A percentile compares a stretch with the other conserved stretches of the same genome.
phyloP scores from a whole-genome alignment of 208 protist species.

The Strigomonas galati region DNA sequence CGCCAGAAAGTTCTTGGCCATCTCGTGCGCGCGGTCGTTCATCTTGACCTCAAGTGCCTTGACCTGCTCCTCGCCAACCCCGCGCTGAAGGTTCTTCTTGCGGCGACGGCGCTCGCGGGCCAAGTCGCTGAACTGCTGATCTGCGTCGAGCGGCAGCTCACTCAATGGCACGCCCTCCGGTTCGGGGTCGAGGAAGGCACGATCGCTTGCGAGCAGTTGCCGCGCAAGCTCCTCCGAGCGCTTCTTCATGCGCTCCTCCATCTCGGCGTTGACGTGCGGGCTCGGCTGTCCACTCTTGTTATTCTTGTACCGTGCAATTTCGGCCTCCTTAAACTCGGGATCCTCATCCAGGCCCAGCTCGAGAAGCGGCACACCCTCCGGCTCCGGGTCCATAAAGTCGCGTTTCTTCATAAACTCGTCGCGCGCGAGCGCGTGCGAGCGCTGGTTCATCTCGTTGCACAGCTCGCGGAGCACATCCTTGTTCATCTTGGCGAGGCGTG shows the following conservation, averaged over 20 bases:
- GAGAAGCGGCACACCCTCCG: constrained; percentile 63
- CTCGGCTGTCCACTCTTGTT: constrained; percentile 20
- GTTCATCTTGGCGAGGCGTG: constrained; percentile 50
- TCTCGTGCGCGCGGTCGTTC: constrained; percentile 64
- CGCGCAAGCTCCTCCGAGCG: constrained; percentile 56
- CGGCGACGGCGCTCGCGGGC: constrained; percentile 54
- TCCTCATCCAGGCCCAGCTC: constrained; percentile 77
- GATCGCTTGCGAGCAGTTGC: constrained; percentile 55
- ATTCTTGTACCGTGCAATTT: constrained; percentile 64
- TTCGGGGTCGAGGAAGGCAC: constrained; percentile 68
- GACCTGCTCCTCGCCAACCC: constrained; percentile 38
- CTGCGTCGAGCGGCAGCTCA: constrained; percentile 61
- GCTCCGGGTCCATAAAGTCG: constrained; percentile 67
- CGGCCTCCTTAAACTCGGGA: constrained; percentile 69
- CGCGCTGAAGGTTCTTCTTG: constrained; percentile 50
- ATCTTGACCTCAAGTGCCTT: constrained; percentile 54
- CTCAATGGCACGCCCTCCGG: constrained; percentile 77
- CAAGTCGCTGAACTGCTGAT: constrained; percentile 59
- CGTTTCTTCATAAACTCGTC: constrained; percentile 63
- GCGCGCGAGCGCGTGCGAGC: constrained; percentile 62
- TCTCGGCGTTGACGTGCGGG: constrained; percentile 22
- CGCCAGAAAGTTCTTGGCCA: constrained; percentile 50
- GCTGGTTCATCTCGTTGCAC: constrained; percentile 62
- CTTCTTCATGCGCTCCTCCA: constrained; percentile 45
- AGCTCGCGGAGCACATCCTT: constrained; percentile 64